Evolutionary conservation across 768 basidiomycete species (phyloP).

Genomic region (Psilocybe subaeruginosa): DNA sequence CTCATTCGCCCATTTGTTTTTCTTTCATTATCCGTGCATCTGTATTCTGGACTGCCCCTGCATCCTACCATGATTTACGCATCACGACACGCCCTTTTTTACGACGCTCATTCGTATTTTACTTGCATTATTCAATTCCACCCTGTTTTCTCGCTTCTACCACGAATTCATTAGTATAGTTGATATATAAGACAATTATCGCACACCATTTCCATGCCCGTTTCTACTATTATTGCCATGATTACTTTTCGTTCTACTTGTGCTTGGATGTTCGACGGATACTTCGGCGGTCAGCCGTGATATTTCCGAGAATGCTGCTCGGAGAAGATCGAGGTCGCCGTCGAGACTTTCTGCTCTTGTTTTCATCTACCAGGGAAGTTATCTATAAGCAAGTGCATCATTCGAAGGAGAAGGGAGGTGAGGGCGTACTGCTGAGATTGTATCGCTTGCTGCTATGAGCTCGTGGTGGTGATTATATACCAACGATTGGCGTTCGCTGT

Average conservation of each 20-base stretch:
- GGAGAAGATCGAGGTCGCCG: slow-evolving; percentile 78
- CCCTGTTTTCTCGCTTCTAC: too few species aligned
- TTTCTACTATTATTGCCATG: background rate
- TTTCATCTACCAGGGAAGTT: slow-evolving; percentile 67
- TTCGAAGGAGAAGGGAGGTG: background rate
- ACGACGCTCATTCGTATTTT: too few species aligned
- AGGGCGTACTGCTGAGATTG: slow-evolving; percentile 77
- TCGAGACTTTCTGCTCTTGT: slow-evolving; percentile 85
- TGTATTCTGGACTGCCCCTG: background rate
- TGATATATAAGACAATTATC: background rate
- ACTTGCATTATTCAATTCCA: too few species aligned
- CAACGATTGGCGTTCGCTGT: slow-evolving; percentile 86
- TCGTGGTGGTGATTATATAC: slow-evolving; percentile 97
- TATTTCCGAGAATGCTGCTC: slow-evolving; percentile 84
- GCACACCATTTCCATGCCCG: background rate
- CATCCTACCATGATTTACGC: too few species aligned
- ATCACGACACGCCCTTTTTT: too few species aligned
- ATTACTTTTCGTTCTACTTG: background rate
- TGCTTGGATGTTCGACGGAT: slow-evolving; percentile 44
- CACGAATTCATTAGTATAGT: too few species aligned
- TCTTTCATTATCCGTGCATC: background rate
- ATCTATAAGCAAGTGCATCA: background rate
- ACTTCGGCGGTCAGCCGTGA: slow-evolving; percentile 76
- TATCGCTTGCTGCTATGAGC: slow-evolving; percentile 91
- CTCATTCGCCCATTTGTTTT: background rate